These are phyloP conservation scores for Tulasnella sp. DNA, from an alignment of 768 basidiomycete species.

Conservation along the genomic window DNA sequence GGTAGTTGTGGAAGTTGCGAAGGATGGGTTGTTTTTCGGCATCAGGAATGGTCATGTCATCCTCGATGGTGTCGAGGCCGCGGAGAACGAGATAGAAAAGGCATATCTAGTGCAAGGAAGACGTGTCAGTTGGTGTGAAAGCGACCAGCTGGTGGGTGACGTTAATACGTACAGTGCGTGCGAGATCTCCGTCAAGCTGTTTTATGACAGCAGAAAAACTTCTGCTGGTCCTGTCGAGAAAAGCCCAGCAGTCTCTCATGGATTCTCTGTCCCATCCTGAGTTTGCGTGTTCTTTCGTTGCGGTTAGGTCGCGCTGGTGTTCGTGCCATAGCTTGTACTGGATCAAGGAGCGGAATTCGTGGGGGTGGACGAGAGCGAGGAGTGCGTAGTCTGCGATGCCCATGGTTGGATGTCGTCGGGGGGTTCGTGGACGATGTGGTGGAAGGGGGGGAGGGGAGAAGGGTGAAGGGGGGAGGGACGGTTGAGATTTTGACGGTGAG, in stretches of 20 bases:
- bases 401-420: slow-evolving; percentile 40
- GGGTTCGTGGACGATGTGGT: slow-evolving; percentile 2
- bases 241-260: slow-evolving; percentile 88
- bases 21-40: slow-evolving; percentile 80
- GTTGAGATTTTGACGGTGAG: not conserved
- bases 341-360: slow-evolving; percentile 76
- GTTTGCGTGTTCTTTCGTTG: slow-evolving; percentile 63
- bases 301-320: slow-evolving; percentile 74
- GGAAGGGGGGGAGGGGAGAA: not conserved
- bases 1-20: slow-evolving; percentile 73
- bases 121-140: not conserved
- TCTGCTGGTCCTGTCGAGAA: slow-evolving; percentile 82
- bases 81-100: slow-evolving; percentile 93
- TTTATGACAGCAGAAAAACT: slow-evolving; percentile 93
- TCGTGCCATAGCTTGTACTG: slow-evolving; percentile 84
- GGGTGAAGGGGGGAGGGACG: not conserved
- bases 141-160: not conserved
- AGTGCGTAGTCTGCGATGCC: slow-evolving; percentile 56
- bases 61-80: slow-evolving; percentile 94
- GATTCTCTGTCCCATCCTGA: slow-evolving; percentile 81
- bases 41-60: slow-evolving; percentile 95
- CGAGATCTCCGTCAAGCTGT: slow-evolving; percentile 91
- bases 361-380: slow-evolving; percentile 70
- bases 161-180: slow-evolving; percentile 60
- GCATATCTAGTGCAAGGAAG: slow-evolving; percentile 59